These are phyloP conservation scores for Mycena sanguinolenta DNA, from an alignment of 768 basidiomycete genomes.

Conservation along the genomic window DNA sequence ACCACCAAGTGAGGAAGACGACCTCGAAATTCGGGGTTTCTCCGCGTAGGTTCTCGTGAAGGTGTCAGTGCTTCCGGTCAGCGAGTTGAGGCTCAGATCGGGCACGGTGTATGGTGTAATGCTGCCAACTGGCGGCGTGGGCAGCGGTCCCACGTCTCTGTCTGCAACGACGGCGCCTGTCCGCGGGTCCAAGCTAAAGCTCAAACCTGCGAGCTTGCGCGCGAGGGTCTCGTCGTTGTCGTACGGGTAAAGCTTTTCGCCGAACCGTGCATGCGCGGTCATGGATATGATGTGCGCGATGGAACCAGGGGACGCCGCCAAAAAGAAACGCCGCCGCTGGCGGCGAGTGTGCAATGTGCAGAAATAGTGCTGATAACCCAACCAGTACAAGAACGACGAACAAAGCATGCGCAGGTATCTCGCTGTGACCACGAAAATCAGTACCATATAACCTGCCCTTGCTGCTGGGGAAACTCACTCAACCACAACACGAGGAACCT, in stretches of 20 bases:
- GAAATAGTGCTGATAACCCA: conserved; percentile 58
- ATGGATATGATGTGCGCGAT: conserved; percentile 72
- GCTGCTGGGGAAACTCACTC: conserved; percentile 58
- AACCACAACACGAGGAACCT: conserved; percentile 64
- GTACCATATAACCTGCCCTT: neutral
- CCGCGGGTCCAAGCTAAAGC: conserved; percentile 66
- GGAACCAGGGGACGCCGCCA: conserved; percentile 70
- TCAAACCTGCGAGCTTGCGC: conserved; percentile 62
- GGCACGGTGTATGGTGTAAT: conserved; percentile 5
- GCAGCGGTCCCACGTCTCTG: conserved; percentile 47
- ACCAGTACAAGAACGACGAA: conserved; percentile 59
- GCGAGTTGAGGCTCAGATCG: neutral
- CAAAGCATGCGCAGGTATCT: conserved; percentile 65
- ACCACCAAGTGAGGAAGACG: neutral
- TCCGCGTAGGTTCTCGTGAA: neutral
- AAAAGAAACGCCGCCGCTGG: conserved; percentile 60
- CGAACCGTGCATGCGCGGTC: conserved; percentile 72
- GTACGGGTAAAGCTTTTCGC: conserved; percentile 68
- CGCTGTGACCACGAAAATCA: conserved; percentile 47
- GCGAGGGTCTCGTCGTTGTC: conserved; percentile 63
- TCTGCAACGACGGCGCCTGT: conserved; percentile 76
- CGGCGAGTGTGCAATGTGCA: conserved; percentile 65
- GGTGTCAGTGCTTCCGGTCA: neutral
- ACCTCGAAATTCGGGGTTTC: neutral
- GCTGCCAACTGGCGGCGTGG: neutral